Conservation (phyloP, 129 eudicot species). For the Apium graveolens region DNA sequence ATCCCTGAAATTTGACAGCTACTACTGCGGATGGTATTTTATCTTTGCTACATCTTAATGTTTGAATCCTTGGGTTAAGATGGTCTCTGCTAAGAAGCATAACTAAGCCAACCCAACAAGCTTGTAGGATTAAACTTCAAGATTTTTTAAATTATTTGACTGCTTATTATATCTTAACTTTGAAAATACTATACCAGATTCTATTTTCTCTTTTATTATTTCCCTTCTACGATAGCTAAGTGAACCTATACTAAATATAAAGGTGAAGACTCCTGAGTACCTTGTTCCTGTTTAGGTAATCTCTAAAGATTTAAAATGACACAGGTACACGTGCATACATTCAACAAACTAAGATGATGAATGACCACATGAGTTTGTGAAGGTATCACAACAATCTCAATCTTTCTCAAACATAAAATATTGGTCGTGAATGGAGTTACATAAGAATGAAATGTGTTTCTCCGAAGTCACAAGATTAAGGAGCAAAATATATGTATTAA, state of each 20-base stretch:
- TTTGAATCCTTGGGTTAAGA: too few species aligned
- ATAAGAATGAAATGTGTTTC: neutral
- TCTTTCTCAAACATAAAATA: neutral
- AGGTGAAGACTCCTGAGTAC: neutral
- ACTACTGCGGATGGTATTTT: neutral
- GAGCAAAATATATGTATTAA: neutral
- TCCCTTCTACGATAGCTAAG: neutral
- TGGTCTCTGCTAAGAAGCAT: neutral
- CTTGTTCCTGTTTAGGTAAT: slow-evolving; percentile 4
- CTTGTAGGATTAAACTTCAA: neutral
- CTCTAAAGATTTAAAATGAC: slow-evolving; percentile 12
- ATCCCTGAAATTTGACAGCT: neutral
- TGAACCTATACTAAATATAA: neutral
- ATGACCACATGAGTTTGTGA: neutral
- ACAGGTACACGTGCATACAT: slow-evolving; percentile 41
- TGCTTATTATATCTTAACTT: neutral
- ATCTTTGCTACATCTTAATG: neutral
- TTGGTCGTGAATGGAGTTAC: neutral
- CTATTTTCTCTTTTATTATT: neutral
- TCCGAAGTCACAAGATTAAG: neutral
- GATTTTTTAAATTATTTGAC: neutral
- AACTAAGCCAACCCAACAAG: neutral
- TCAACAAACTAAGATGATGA: slow-evolving; percentile 35
- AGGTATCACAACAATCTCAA: neutral
- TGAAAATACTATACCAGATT: neutral